Percentiles rank a stretch among this genome's conserved stretches.
phyloP scores from a whole-genome alignment of 768 basidiomycete species.

The Leucocoprinus leucothites region DNA sequence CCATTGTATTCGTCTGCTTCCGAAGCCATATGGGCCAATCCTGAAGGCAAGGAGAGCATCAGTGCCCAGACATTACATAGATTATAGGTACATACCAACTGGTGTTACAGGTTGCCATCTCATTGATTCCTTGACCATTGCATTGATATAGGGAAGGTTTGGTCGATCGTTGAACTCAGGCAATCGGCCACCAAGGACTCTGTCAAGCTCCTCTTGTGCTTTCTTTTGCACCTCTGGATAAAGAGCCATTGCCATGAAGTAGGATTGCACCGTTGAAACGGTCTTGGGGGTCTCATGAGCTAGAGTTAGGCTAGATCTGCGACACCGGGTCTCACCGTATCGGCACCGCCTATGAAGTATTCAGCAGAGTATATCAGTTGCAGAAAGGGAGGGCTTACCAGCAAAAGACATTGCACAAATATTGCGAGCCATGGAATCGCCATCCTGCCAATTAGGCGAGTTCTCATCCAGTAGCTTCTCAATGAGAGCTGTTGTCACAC shows the following conservation, averaged over 20 bases:
- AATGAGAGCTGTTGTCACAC: constrained; percentile 7
- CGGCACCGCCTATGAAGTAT: constrained; percentile 9
- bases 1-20: constrained; percentile 27
- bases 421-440: constrained; percentile 3
- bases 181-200: too few relatives aligned
- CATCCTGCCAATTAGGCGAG: not conserved
- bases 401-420: constrained; percentile 6
- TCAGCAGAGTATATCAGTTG: not conserved
- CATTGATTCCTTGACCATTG: too few relatives aligned
- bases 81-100: too few relatives aligned
- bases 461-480: constrained; percentile 8
- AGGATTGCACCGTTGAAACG: constrained; percentile 15
- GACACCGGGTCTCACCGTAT: constrained; percentile 9
- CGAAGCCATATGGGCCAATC: constrained; percentile 22
- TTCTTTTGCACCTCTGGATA: constrained; percentile 16
- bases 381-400: not conserved
- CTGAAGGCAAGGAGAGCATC: constrained; percentile 5
- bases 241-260: constrained; percentile 18
- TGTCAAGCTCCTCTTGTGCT: not conserved
- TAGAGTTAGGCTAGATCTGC: too few relatives aligned
- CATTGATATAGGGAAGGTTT: too few relatives aligned
- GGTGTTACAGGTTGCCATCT: too few relatives aligned
- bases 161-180: too few relatives aligned
- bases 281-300: constrained; percentile 7
- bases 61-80: too few relatives aligned